These are phyloP conservation scores for Xylariales sp. DNA, from an alignment of 2,329 filamentous ascomycete genomes.

Conservation along the genomic window DNA sequence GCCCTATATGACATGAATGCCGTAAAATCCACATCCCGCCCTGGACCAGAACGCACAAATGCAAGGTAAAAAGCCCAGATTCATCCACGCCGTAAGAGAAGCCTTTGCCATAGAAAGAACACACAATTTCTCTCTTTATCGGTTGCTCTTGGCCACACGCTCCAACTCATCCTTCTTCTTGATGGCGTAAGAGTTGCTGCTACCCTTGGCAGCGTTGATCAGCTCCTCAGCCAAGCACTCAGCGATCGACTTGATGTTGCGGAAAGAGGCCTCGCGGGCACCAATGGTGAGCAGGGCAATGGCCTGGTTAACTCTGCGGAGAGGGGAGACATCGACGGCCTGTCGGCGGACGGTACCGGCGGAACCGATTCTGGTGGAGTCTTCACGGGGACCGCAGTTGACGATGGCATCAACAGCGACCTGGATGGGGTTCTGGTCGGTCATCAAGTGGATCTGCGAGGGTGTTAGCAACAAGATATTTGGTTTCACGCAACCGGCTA, in stretches of 20 bases:
- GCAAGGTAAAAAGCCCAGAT: conserved; percentile 33
- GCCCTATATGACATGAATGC: conserved; percentile 39
- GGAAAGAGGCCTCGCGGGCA: conserved; percentile 97
- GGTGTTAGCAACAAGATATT: no score
- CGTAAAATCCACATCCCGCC: conserved; percentile 35
- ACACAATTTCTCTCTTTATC: conserved; percentile 73
- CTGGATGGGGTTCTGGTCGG: conserved; percentile 99
- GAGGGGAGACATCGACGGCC: conserved; percentile 99
- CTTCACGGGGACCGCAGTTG: conserved; percentile 99
- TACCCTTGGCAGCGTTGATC: conserved; percentile 99
- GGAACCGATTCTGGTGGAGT: conserved; percentile 98
- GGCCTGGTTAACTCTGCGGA: conserved; percentile 99
- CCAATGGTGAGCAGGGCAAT: conserved; percentile 98
- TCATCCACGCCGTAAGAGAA: conserved; percentile 37
- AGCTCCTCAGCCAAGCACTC: conserved; percentile 99
- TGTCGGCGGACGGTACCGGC: conserved; percentile 99
- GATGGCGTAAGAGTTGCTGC: conserved; percentile 99
- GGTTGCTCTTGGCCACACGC: conserved; percentile 99
- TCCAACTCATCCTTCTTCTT: conserved; percentile 99
- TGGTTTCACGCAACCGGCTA: no score
- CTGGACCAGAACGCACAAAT: conserved; percentile 41
- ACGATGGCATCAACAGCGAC: conserved; percentile 98
- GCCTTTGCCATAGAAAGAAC: conserved; percentile 26
- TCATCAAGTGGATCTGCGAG: conserved; percentile 99
- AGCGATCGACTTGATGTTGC: conserved; percentile 99